Evolutionary conservation across 2,329 filamentous ascomycete species (phyloP).

Genomic region (Lachnellula occidentalis): DNA sequence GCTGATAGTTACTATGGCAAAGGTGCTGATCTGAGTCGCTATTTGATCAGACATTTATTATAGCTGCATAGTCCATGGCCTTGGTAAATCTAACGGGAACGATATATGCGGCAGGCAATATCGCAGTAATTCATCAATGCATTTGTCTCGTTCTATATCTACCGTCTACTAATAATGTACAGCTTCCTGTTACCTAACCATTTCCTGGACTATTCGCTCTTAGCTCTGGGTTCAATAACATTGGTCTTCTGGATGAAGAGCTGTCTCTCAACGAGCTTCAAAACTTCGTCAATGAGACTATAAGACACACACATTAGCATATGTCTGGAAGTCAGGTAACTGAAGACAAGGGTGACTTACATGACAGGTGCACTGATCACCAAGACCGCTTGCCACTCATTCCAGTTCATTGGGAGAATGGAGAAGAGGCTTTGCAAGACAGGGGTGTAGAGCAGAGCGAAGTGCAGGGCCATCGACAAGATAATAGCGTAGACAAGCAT

Average conservation of each 20-base stretch:
- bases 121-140: neutral
- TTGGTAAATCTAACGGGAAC: too few relatives aligned
- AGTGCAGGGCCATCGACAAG: conserved; percentile 91
- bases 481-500: conserved; percentile 93
- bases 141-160: conserved; percentile 21
- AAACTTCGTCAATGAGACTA: conserved; percentile 60
- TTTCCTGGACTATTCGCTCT: conserved; percentile 25
- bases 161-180: conserved; percentile 25
- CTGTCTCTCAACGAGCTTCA: conserved; percentile 58
- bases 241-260: conserved; percentile 38
- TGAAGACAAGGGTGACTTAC: conserved; percentile 47
- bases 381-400: conserved; percentile 89
- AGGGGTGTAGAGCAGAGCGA: conserved; percentile 86
- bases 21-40: too few relatives aligned
- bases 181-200: conserved; percentile 3
- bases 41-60: too few relatives aligned
- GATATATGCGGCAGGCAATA: too few relatives aligned
- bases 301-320: conserved; percentile 10
- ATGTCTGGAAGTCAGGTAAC: neutral
- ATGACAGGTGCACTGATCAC: conserved; percentile 87
- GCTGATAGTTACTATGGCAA: too few relatives aligned
- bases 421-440: conserved; percentile 85
- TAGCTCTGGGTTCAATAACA: conserved; percentile 22
- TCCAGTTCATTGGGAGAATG: conserved; percentile 78
- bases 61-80: neutral